phyloP scores from a whole-genome alignment of 2,329 filamentous ascomycete species.

The Alternaria brassicicola region DNA sequence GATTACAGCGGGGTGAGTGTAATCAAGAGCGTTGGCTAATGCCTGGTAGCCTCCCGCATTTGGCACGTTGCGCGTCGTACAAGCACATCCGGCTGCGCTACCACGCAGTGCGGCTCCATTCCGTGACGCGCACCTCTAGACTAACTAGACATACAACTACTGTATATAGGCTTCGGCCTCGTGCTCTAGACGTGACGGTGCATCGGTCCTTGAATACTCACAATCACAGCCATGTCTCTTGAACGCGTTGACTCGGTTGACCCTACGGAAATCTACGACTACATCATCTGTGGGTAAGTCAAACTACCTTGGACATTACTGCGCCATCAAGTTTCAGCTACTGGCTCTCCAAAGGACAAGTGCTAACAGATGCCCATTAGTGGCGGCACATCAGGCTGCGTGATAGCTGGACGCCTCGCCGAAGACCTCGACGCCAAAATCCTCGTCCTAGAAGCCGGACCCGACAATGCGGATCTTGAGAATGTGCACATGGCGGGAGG shows the following conservation, averaged over 20 bases:
- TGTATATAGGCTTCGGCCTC: neutral
- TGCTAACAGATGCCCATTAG: slow-evolving; percentile 23
- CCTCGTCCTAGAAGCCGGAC: slow-evolving; percentile 57
- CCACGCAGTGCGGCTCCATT: neutral
- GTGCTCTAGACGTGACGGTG: neutral
- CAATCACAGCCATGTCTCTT: slow-evolving; percentile 21
- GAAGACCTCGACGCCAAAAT: slow-evolving; percentile 52
- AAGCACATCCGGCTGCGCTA: neutral
- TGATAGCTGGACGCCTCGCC: slow-evolving; percentile 56
- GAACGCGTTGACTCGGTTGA: slow-evolving; percentile 26
- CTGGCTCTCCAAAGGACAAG: too few species aligned
- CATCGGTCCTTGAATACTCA: neutral
- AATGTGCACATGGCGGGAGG: slow-evolving; percentile 60
- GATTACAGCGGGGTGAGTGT: too few species aligned
- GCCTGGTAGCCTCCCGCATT: too few species aligned
- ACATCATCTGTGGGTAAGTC: slow-evolving; percentile 36
- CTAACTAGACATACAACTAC: neutral
- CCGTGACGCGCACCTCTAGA: neutral
- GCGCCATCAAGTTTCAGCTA: rapidly evolving
- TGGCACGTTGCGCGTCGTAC: neutral
- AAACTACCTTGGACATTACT: neutral
- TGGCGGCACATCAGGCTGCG: slow-evolving; percentile 57
- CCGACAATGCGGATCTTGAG: slow-evolving; percentile 53
- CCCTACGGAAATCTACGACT: slow-evolving; percentile 29
- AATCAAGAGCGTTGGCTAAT: neutral